Conservation (phyloP, 495 filamentous ascomycete genomes). For the Thozetella sp. region DNA sequence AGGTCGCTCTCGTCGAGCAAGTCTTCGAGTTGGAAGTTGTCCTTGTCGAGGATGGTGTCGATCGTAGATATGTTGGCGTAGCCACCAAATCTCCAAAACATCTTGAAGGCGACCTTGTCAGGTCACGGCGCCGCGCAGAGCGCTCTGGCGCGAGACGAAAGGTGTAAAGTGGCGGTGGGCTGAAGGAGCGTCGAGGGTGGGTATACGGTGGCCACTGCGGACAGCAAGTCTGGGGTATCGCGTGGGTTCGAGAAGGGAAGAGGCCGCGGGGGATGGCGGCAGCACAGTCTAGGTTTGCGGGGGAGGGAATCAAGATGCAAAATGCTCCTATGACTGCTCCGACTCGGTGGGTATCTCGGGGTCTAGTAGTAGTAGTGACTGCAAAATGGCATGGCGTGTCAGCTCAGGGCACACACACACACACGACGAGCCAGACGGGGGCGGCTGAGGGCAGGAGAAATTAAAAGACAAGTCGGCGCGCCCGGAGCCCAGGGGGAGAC, state of each 20-base stretch:
- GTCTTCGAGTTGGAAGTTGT: constrained; percentile 92
- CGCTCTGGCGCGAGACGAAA: constrained; percentile 8
- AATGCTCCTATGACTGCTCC: not conserved
- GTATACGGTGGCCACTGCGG: not conserved
- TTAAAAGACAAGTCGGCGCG: not conserved
- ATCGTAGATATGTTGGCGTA: constrained; percentile 97
- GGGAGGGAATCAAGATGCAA: not conserved
- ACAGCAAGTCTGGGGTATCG: not conserved
- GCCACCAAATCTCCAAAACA: constrained; percentile 99
- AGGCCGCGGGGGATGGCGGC: not conserved
- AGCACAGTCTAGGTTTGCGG: not conserved
- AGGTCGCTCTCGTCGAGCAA: constrained; percentile 93
- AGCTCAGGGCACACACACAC: not conserved
- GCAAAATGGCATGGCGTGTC: not conserved
- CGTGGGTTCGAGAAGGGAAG: not conserved
- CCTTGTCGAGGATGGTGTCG: constrained; percentile 94
- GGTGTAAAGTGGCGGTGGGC: not conserved
- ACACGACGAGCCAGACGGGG: not conserved
- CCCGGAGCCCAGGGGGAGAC: not conserved
- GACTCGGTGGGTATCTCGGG: not conserved
- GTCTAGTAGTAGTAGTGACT: constrained; percentile 1
- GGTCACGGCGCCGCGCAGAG: constrained; percentile 34
- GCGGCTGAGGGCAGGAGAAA: not conserved
- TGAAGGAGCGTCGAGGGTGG: not conserved
- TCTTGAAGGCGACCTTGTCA: constrained; percentile 54